phyloP scores from a whole-genome alignment of 495 filamentous ascomycete genomes.

The Penicillium manginii region DNA sequence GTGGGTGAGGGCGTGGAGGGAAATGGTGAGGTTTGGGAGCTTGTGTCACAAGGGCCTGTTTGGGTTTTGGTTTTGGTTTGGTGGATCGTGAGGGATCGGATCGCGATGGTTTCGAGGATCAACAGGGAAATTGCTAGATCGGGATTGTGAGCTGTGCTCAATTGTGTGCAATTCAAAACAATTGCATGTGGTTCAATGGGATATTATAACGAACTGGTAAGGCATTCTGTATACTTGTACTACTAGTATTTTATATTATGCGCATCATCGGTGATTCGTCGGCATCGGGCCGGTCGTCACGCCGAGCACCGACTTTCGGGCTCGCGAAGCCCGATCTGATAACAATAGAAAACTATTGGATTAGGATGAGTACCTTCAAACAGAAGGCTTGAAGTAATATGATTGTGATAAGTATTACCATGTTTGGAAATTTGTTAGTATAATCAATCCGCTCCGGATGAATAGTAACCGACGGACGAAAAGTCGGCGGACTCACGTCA shows the following conservation, averaged over 20 bases:
- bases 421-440: no score
- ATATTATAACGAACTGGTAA: not conserved
- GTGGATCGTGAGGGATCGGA: not conserved
- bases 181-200: not conserved
- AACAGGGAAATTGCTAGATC: not conserved
- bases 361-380: no score
- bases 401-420: no score
- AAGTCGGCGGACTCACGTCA: no score
- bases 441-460: no score
- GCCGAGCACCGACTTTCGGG: constrained; percentile 7
- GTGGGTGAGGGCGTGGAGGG: not conserved
- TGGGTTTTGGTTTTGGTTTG: no score
- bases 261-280: constrained; percentile 3
- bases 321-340: not conserved
- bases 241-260: constrained; percentile 1
- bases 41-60: no score
- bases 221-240: not conserved
- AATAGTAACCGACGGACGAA: no score
- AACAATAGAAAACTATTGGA: no score
- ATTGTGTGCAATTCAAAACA: not conserved
- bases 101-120: constrained; percentile 5
- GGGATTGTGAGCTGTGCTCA: not conserved
- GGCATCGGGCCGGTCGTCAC: constrained; percentile 8
- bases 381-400: no score
- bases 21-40: not conserved